Conservation (phyloP, 2,329 filamentous ascomycete genomes). For the Chaetomium sp. region DNA sequence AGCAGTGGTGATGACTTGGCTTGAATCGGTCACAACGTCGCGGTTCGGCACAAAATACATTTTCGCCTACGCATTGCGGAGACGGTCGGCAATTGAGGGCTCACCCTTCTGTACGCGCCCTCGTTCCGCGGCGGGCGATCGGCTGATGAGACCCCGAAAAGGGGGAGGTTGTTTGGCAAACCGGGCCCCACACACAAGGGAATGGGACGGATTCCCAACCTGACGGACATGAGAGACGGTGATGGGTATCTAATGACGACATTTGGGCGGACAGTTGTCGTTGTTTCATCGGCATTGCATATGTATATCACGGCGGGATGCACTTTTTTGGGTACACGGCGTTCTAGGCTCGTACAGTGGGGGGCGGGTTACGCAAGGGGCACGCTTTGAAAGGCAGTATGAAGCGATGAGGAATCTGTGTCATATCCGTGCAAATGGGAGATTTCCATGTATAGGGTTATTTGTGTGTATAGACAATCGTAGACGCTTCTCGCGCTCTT, state of each 20-base stretch:
- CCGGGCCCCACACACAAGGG: background rate
- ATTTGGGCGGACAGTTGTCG: conserved; percentile 15
- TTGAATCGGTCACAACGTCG: background rate
- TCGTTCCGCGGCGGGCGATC: background rate
- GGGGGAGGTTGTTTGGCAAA: background rate
- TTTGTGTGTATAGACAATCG: conserved; percentile 20
- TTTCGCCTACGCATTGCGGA: background rate
- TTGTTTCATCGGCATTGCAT: conserved; percentile 20
- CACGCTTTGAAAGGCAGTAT: background rate
- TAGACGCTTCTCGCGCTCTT: conserved; percentile 1
- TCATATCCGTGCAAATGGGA: conserved; percentile 4
- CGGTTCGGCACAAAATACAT: background rate
- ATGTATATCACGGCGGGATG: conserved; percentile 21
- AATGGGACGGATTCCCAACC: background rate
- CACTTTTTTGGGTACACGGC: conserved; percentile 22
- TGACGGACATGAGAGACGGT: conserved; percentile 7
- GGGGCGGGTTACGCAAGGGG: background rate
- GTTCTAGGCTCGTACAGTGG: conserved; percentile 17
- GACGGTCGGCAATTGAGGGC: background rate
- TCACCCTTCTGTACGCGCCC: too few species aligned
- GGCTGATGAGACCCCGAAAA: background rate
- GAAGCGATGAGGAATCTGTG: conserved; percentile 16
- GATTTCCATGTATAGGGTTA: conserved; percentile 4
- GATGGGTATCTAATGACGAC: conserved; percentile 16
- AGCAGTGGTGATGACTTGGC: conserved; percentile 30